Percentiles rank a stretch among this genome's conserved stretches.
Evolutionary conservation across 176 grass and related monocot species (phyloP).

Genomic region (Oryza brachyantha): DNA sequence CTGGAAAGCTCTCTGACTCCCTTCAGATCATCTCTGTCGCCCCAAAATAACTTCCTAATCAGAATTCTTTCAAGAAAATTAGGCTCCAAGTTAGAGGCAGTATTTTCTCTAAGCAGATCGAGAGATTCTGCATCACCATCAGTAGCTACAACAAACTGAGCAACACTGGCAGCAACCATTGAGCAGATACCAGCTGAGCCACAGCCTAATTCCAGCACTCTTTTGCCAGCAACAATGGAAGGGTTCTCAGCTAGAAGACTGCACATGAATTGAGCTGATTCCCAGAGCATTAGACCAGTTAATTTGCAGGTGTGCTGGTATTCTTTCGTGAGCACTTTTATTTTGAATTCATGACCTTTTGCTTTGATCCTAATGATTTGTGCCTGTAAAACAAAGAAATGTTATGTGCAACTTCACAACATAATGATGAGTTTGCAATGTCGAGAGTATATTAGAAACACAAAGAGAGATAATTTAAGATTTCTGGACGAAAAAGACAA

Average conservation of each 20-base stretch:
- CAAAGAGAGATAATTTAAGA: not conserved
- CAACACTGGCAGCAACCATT: conserved; percentile 65
- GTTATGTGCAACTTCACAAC: conserved; percentile 7
- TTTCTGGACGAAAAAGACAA: not conserved
- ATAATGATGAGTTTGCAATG: not conserved
- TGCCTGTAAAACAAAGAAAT: conserved; percentile 33
- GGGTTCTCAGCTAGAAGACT: conserved; percentile 78
- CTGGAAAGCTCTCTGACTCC: conserved; percentile 42
- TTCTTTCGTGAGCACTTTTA: conserved; percentile 78
- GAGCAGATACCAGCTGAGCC: conserved; percentile 89
- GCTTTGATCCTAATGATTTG: conserved; percentile 57
- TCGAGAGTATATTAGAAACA: not conserved
- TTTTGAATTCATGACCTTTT: conserved; percentile 58
- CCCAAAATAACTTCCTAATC: conserved; percentile 71
- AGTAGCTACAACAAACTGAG: conserved; percentile 63
- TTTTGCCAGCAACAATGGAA: conserved; percentile 69
- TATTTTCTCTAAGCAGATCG: conserved; percentile 63
- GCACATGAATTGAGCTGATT: conserved; percentile 85
- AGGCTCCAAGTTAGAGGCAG: conserved; percentile 50
- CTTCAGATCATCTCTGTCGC: conserved; percentile 48
- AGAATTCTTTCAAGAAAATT: conserved; percentile 43
- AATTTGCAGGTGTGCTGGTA: conserved; percentile 91
- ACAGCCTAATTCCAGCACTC: conserved; percentile 75
- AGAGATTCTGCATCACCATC: conserved; percentile 84
- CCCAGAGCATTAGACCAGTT: conserved; percentile 90